Conservation (phyloP, 345 rosid genomes). For the Citrus sp. region DNA sequence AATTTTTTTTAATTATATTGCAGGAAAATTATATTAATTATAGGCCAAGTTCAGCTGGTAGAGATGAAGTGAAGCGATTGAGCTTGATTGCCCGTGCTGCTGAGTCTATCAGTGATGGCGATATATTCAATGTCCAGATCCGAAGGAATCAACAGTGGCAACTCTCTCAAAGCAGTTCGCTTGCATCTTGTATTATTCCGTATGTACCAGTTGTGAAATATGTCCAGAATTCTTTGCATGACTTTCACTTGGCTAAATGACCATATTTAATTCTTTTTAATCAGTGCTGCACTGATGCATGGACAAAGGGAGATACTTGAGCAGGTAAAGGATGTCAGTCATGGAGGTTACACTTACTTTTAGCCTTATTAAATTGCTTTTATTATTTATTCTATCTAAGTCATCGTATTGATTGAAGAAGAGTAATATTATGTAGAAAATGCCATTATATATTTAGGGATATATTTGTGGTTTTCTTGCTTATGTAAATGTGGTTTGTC, state of each 20-base stretch:
- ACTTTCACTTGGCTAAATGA: conserved; percentile 6
- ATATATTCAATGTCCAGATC: conserved; percentile 88
- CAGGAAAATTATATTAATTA: conserved; percentile 98
- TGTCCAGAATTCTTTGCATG: not conserved
- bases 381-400: not conserved
- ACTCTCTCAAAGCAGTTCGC: conserved; percentile 71
- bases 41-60: conserved; percentile 61
- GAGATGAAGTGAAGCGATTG: conserved; percentile 83
- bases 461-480: not conserved
- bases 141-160: conserved; percentile 97
- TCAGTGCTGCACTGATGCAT: conserved; percentile 82
- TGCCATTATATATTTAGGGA: not conserved
- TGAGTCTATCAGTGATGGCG: conserved; percentile 90
- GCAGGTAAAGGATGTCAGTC: conserved; percentile 47
- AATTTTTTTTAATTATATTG: conserved; percentile 9
- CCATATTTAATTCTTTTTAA: conserved; percentile 19
- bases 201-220: conserved; percentile 37
- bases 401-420: not conserved
- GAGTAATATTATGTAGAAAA: not conserved
- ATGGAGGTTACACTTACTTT: not conserved
- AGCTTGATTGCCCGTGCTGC: conserved; percentile 81
- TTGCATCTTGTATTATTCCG: conserved; percentile 89
- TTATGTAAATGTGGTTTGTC: not conserved
- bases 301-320: conserved; percentile 85
- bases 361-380: not conserved